phyloP scores from a whole-genome alignment of 306 rosid species.

The Casuarina cunninghamiana region DNA sequence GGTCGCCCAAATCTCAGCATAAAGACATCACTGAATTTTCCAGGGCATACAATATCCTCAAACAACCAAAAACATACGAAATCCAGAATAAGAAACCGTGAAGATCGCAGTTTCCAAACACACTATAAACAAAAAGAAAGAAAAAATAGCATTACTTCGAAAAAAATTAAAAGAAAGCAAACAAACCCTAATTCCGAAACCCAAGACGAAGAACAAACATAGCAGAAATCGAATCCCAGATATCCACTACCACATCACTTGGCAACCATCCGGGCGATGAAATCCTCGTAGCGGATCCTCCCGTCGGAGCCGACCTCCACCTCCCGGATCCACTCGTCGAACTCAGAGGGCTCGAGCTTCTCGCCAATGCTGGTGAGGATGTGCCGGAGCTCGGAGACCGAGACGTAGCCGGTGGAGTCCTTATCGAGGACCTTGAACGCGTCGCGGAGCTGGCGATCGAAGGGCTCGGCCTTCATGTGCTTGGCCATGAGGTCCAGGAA shows the following conservation, averaged over 20 bases:
- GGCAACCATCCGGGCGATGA: constrained; percentile 96
- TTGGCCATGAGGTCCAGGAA: constrained; percentile 85
- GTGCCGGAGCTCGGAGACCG: constrained; percentile 89
- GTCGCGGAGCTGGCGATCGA: constrained; percentile 94
- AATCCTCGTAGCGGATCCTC: constrained; percentile 93
- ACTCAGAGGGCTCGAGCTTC: constrained; percentile 93
- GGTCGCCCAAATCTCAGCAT: background rate
- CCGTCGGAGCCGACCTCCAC: constrained; percentile 90
- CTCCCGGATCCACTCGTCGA: constrained; percentile 98
- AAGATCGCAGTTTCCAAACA: constrained; percentile 32
- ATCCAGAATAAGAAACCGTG: constrained; percentile 10
- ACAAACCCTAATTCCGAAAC: constrained; percentile 30
- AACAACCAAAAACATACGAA: background rate
- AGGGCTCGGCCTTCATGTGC: constrained; percentile 95
- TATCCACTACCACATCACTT: constrained; percentile 52
- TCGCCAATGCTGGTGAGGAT: constrained; percentile 94
- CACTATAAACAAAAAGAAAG: constrained; percentile 21
- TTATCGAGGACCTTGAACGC: constrained; percentile 96
- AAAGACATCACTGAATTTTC: background rate
- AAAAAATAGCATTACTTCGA: constrained; percentile 31
- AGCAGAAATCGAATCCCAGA: constrained; percentile 27
- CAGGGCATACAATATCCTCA: constrained; percentile 3
- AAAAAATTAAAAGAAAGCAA: constrained; percentile 26
- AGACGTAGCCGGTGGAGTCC: constrained; percentile 76
- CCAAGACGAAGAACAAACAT: constrained; percentile 18